phyloP scores from a whole-genome alignment of 768 basidiomycete species.

The Hygrophorus pudorinus region DNA sequence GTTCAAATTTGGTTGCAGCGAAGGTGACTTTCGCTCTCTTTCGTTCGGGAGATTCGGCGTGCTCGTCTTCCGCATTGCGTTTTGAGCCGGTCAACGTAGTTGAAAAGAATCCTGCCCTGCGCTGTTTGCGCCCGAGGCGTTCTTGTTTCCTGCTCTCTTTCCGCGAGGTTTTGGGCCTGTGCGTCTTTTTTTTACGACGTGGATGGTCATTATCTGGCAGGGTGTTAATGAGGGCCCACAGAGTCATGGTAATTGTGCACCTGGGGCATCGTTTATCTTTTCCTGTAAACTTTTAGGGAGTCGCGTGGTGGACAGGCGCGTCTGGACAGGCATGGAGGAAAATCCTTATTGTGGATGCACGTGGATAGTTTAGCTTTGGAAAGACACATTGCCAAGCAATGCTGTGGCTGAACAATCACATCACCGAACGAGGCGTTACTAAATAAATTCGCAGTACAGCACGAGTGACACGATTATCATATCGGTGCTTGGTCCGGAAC shows the following conservation, averaged over 20 bases:
- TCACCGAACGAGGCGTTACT: too few relatives aligned
- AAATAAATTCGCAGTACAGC: too few relatives aligned
- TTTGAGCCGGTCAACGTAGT: conserved; percentile 12
- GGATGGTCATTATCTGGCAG: conserved; percentile 13
- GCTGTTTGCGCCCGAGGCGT: conserved; percentile 47
- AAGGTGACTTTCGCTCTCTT: conserved; percentile 33
- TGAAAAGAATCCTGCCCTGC: conserved; percentile 53
- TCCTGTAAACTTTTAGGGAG: conserved; percentile 25
- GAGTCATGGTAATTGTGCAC: conserved; percentile 8
- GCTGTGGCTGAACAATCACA: too few relatives aligned
- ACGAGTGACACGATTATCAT: too few relatives aligned
- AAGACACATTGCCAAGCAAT: too few relatives aligned
- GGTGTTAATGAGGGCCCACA: background rate
- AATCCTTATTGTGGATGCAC: too few relatives aligned
- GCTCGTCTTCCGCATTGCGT: conserved; percentile 36
- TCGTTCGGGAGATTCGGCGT: conserved; percentile 32
- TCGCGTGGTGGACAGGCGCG: conserved; percentile 30
- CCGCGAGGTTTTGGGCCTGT: conserved; percentile 26
- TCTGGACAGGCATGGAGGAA: conserved; percentile 12
- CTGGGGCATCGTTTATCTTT: conserved; percentile 16
- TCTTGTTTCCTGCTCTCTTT: conserved; percentile 60
- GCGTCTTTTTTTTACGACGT: conserved; percentile 10
- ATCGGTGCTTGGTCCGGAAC: too few relatives aligned
- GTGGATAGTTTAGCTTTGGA: too few relatives aligned
- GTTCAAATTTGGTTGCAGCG: background rate